Evolutionary conservation across 2,329 filamentous ascomycete genomes (phyloP), one percentile per base, ranked within the genome.

Genomic region (Talaromyces sp.): DNA sequence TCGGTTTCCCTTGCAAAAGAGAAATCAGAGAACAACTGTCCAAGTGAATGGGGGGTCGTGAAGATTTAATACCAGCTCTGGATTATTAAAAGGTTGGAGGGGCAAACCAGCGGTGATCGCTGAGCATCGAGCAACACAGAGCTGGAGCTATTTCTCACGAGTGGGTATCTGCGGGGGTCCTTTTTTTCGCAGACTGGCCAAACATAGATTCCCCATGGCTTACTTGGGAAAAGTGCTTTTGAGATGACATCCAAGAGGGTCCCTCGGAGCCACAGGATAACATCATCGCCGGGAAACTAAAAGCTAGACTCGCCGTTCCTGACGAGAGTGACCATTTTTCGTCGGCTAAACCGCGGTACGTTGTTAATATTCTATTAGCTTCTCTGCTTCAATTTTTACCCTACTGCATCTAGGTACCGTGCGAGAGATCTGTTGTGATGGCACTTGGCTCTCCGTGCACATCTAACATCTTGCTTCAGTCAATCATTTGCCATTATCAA

Each of bases 41-140:
- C 25, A 31, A 48, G 58, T 57, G n/a, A n/a, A n/a, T n/a, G 54
- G 57, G 53, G 33, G n/a, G 37, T 19, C 11, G 28, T 13, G 21
- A 36, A 19, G 36, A 21, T 56, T 50, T 33, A 50, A n/a, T 46
- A 56, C 40, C 8, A 6, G 39, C 52, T 39, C 40, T 40, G 36
- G n/a, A 28, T 19, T 22, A 39, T 36, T n/a, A 19, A 43, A 22
- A 56, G 41, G 55, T 43, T 50, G 56, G 57, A 59, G 57, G 57
- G 41, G 57, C 51, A 53, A 52, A 55, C n/a, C 41, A 55, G 45
- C 45, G 57, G 45, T 59, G 57, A 59, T 59, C 57, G 45, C 46
- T 33, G 19, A 57, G 35, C 40, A 33, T 54, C 40, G 43, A 46
- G 41, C 41, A 48, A 50, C 33, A 28, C 36, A 37, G 36, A 35